These are phyloP conservation scores for Bipolaris zeicola DNA, from an alignment of 2,329 filamentous ascomycete genomes.

Conservation along the genomic window DNA sequence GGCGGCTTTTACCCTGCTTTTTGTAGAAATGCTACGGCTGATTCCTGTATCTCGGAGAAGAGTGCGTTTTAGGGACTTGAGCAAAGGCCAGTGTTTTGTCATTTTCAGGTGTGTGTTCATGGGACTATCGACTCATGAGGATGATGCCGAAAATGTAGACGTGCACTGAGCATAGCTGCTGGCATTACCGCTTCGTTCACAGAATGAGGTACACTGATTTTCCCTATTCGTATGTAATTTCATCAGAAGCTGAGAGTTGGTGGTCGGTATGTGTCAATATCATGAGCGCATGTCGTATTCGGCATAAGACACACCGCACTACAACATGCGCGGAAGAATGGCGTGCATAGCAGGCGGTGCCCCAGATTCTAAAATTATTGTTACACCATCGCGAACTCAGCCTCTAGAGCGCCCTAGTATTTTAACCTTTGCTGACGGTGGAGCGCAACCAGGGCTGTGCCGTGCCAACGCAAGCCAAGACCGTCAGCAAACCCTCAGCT, in stretches of 20 bases:
- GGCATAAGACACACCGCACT: background rate
- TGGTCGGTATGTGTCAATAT: background rate
- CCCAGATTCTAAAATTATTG: background rate
- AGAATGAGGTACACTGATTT: no score
- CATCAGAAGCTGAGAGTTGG: background rate
- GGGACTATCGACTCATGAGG: no score
- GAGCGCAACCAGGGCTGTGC: background rate
- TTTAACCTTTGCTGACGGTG: background rate
- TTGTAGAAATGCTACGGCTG: accelerated
- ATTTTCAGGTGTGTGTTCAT: no score
- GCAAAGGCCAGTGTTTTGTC: no score
- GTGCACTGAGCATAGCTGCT: no score
- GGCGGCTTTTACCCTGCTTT: no score
- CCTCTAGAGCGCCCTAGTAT: background rate
- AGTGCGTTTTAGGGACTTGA: no score
- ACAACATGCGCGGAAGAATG: background rate
- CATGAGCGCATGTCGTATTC: background rate
- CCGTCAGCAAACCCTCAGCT: slow-evolving; percentile 5
- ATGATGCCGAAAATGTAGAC: no score
- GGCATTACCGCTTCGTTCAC: background rate
- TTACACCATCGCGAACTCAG: background rate
- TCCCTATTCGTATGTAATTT: background rate
- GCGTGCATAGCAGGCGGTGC: background rate
- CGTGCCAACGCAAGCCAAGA: background rate
- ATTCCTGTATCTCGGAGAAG: no score